These are phyloP conservation scores for Globisporangium yorkense DNA, from an alignment of 352 stramenopile genomes.

Conservation along the genomic window DNA sequence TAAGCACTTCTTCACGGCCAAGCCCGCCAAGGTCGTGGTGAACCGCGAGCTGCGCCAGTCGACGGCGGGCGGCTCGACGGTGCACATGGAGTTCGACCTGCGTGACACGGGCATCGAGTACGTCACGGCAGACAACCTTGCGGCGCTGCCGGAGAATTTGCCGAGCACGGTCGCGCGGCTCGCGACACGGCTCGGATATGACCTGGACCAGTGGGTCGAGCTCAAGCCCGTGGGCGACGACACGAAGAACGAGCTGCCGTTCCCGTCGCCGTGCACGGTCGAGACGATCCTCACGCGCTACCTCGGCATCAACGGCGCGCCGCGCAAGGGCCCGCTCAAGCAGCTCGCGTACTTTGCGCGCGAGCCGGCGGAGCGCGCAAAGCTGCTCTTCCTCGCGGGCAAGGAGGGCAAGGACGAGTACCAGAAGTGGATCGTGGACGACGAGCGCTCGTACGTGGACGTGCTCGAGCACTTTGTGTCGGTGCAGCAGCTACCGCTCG, in stretches of 20 bases:
- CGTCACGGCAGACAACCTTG: constrained; percentile 92
- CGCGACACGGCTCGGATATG: constrained; percentile 76
- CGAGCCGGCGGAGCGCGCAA: constrained; percentile 41
- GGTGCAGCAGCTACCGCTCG: constrained; percentile 44
- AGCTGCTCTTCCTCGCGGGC: constrained; percentile 47
- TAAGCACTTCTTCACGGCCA: constrained; percentile 89
- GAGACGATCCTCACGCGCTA: constrained; percentile 90
- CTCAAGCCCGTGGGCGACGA: constrained; percentile 53
- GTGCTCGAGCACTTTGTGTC: constrained; percentile 82
- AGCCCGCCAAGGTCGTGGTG: constrained; percentile 77
- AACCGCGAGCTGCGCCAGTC: constrained; percentile 88
- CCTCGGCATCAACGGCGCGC: constrained; percentile 90
- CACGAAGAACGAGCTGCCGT: constrained; percentile 66
- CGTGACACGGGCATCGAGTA: constrained; percentile 83
- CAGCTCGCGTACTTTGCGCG: constrained; percentile 77
- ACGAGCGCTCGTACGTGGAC: constrained; percentile 88
- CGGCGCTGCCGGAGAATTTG: constrained; percentile 90
- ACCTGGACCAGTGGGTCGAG: constrained; percentile 89
- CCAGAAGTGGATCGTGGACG: constrained; percentile 89
- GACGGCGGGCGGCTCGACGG: constrained; percentile 74
- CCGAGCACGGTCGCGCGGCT: constrained; percentile 75
- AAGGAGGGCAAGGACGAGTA: constrained; percentile 94
- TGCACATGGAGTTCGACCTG: constrained; percentile 89
- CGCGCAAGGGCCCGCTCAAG: constrained; percentile 78
- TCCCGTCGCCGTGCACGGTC: constrained; percentile 94